These are phyloP conservation scores for Leptographium galeiforme DNA, from an alignment of 2,329 filamentous ascomycete genomes.

Conservation along the genomic window DNA sequence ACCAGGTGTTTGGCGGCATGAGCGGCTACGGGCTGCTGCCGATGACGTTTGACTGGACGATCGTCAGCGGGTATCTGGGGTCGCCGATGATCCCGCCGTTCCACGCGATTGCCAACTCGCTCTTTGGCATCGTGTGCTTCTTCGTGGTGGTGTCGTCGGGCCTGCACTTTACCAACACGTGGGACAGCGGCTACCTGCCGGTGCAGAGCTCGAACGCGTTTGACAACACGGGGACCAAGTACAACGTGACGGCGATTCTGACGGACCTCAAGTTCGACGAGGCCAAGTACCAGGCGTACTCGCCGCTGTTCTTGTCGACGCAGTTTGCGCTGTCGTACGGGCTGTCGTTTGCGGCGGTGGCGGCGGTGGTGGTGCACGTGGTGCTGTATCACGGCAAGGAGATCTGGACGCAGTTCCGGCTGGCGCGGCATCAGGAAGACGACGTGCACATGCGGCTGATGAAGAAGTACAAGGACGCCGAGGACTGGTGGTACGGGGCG, in stretches of 20 bases:
- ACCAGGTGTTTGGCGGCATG: slow-evolving; percentile 32
- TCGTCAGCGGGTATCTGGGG: slow-evolving; percentile 32
- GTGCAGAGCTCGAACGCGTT: slow-evolving; percentile 47
- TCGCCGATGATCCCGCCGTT: slow-evolving; percentile 38
- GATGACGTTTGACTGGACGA: slow-evolving; percentile 24
- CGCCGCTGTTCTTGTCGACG: slow-evolving; percentile 49
- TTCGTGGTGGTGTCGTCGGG: slow-evolving; percentile 43
- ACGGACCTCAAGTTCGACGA: slow-evolving; percentile 45
- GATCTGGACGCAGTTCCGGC: slow-evolving; percentile 40
- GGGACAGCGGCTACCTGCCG: slow-evolving; percentile 47
- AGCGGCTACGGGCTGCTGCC: slow-evolving; percentile 24
- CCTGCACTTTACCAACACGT: slow-evolving; percentile 42
- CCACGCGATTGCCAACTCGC: slow-evolving; percentile 43
- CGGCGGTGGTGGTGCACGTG: slow-evolving; percentile 45
- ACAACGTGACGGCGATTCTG: slow-evolving; percentile 49
- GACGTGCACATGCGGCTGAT: slow-evolving; percentile 47
- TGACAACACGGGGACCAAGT: slow-evolving; percentile 47
- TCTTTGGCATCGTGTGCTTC: slow-evolving; percentile 39
- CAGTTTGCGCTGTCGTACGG: slow-evolving; percentile 50
- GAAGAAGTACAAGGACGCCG: slow-evolving; percentile 46
- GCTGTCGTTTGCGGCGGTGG: slow-evolving; percentile 42
- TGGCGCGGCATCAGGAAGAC: slow-evolving; percentile 42
- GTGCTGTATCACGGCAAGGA: slow-evolving; percentile 40
- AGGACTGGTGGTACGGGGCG: slow-evolving; percentile 44
- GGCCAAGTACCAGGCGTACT: slow-evolving; percentile 48